Evolutionary conservation across 768 basidiomycete genomes (phyloP).

Genomic region (Phlegmacium glaucopus): DNA sequence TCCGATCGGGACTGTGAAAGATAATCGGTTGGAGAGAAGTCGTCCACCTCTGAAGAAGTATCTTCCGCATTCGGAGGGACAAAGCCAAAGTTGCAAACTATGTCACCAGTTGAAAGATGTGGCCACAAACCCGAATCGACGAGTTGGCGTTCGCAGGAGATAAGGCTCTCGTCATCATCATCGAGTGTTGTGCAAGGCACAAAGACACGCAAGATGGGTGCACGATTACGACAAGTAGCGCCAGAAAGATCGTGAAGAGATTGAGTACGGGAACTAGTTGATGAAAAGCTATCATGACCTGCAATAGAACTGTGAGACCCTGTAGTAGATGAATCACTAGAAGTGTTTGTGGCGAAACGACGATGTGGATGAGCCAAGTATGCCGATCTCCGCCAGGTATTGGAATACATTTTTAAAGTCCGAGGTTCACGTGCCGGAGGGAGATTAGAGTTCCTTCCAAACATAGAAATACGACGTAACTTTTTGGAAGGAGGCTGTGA

Average conservation of each 20-base stretch:
- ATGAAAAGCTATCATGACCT: background rate
- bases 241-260: conserved; percentile 61
- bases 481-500: conserved; percentile 14
- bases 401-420: conserved; percentile 26
- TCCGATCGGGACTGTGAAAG: conserved; percentile 3
- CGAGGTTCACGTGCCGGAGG: conserved; percentile 30
- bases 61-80: conserved; percentile 46
- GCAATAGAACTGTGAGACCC: conserved; percentile 6
- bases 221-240: conserved; percentile 60
- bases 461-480: conserved; percentile 23
- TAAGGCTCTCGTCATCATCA: conserved; percentile 38
- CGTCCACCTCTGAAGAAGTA: conserved; percentile 20
- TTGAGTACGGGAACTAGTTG: background rate
- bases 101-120: conserved; percentile 72
- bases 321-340: conserved; percentile 45
- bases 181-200: conserved; percentile 63
- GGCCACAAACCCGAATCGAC: conserved; percentile 66
- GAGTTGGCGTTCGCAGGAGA: conserved; percentile 67
- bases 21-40: conserved; percentile 3
- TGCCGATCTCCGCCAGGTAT: conserved; percentile 20
- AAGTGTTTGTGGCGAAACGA: conserved; percentile 39
- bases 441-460: conserved; percentile 19
- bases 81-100: conserved; percentile 80
- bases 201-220: conserved; percentile 72
- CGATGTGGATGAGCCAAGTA: conserved; percentile 25